Conservation (phyloP, 768 basidiomycete genomes). For the Leucogyrophana mollusca region DNA sequence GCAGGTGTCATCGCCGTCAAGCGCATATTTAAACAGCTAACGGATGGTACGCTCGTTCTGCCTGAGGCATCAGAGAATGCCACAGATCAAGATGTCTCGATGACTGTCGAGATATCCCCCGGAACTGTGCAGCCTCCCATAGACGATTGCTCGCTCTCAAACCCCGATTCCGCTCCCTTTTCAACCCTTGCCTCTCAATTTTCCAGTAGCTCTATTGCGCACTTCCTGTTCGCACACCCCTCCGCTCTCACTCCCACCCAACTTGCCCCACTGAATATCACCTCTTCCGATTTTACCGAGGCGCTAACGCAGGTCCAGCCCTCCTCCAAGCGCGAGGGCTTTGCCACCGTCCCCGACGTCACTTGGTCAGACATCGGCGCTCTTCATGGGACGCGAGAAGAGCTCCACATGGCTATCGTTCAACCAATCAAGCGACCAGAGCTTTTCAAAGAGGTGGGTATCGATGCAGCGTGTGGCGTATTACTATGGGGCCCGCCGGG, state of each 20-base stretch:
- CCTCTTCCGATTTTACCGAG: slow-evolving; percentile 69
- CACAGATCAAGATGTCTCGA: slow-evolving; percentile 26
- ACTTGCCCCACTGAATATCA: slow-evolving; percentile 81
- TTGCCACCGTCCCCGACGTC: slow-evolving; percentile 94
- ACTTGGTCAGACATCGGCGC: slow-evolving; percentile 96
- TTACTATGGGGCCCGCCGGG: slow-evolving; percentile 99
- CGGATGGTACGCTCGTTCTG: slow-evolving; percentile 61
- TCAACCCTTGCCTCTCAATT: slow-evolving; percentile 38
- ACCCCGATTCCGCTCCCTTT: slow-evolving; percentile 26
- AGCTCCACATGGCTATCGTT: slow-evolving; percentile 96
- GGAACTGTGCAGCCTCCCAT: slow-evolving; percentile 12
- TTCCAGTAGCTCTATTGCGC: slow-evolving; percentile 71
- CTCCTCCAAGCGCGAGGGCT: slow-evolving; percentile 96
- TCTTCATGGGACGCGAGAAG: slow-evolving; percentile 80
- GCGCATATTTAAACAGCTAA: slow-evolving; percentile 83
- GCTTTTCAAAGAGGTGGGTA: slow-evolving; percentile 84
- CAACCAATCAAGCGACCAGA: slow-evolving; percentile 91
- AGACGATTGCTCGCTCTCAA: slow-evolving; percentile 11
- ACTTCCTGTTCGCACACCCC: slow-evolving; percentile 88
- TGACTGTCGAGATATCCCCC: slow-evolving; percentile 35
- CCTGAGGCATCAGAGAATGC: slow-evolving; percentile 34
- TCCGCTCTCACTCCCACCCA: slow-evolving; percentile 73
- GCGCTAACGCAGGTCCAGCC: slow-evolving; percentile 93
- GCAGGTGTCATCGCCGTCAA: slow-evolving; percentile 97
- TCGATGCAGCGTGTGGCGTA: slow-evolving; percentile 90